Evolutionary conservation across 208 protist genomes (phyloP), one percentile per base, ranked within the genome.

Genomic region (Crithidia brevicula): DNA sequence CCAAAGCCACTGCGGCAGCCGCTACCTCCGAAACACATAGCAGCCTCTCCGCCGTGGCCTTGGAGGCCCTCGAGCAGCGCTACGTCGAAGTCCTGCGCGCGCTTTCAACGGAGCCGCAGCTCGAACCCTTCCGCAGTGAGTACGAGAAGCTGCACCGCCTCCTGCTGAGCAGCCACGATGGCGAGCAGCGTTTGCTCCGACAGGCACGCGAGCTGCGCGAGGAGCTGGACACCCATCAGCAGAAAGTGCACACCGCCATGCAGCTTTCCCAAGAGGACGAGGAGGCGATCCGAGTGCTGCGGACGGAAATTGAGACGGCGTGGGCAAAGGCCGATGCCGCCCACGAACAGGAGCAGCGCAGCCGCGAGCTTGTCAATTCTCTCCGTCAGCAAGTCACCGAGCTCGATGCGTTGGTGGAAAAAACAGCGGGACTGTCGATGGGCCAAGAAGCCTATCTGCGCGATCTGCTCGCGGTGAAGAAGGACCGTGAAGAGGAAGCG

Each of bases 111-210:
- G 97, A 99, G 67, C 95, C 98, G 28, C 79, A 95, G 28, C 84
- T 99, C 6, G 95, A 98, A 70, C 80, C 87, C 10, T 99, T 99
- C 70, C 80, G 89, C 11, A 73, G 83, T 28, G 98, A 99, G 79
- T 99, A 99, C 71, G 97, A 99, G 43, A 99, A 99, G 70, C 79
- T 99, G 7, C 98, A 99, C 64, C 82, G 95, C 7, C 94, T 98
- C 2, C 82, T 99, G 27, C 86, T 95, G 40, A 99, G 98, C 72
- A 98, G 96, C 34, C 96, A 99, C 67, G 98, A 99, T 51, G 98
- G 92, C 47, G 98, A 99, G 76, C 98, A 98, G 82, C 77, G 95
- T 20, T 77, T 99, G 33, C 89, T 99, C 16, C 78, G 92, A 52
- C 98, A 98, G 74, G 96, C 91, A 47, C 82, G 85, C 6, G 97